phyloP scores from a whole-genome alignment of 768 basidiomycete species.

The Austroboletus eburneus region DNA sequence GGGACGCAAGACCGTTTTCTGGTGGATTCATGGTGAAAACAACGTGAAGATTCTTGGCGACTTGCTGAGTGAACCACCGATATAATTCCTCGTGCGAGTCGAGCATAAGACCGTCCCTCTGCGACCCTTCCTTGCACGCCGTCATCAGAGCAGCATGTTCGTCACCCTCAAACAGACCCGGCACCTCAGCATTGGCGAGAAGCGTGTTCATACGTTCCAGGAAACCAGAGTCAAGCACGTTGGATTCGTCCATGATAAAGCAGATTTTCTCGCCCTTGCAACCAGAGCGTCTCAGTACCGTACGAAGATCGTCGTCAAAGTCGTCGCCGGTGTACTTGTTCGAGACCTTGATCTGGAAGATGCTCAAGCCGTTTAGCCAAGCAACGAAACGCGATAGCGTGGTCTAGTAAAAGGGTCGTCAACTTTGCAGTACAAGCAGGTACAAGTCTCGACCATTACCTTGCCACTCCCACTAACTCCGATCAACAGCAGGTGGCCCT shows the following conservation, averaged over 20 bases:
- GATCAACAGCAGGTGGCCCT: slow-evolving; percentile 94
- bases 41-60: slow-evolving; percentile 95
- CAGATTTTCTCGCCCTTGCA: slow-evolving; percentile 99
- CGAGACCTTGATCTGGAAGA: slow-evolving; percentile 99
- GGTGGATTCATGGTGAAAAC: slow-evolving; percentile 99
- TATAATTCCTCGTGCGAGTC: slow-evolving; percentile 98
- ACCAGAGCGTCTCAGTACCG: slow-evolving; percentile 89
- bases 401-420: slow-evolving; percentile 56
- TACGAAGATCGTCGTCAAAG: slow-evolving; percentile 96
- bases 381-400: slow-evolving; percentile 97
- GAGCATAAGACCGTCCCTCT: slow-evolving; percentile 95
- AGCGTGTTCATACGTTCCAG: slow-evolving; percentile 99
- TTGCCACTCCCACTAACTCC: slow-evolving; percentile 99
- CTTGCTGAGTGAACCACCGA: slow-evolving; percentile 98
- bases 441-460: slow-evolving; percentile 42
- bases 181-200: slow-evolving; percentile 99
- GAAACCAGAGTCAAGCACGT: slow-evolving; percentile 98
- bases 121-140: slow-evolving; percentile 99
- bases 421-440: slow-evolving; percentile 8
- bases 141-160: slow-evolving; percentile 98
- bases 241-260: slow-evolving; percentile 99
- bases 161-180: slow-evolving; percentile 99
- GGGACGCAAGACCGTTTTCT: slow-evolving; percentile 89
- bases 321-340: slow-evolving; percentile 99
- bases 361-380: slow-evolving; percentile 99